Percentiles rank a stretch among this genome's conserved stretches.
Conservation (phyloP, 1,139 yeast species). For the Taphrina populina region DNA sequence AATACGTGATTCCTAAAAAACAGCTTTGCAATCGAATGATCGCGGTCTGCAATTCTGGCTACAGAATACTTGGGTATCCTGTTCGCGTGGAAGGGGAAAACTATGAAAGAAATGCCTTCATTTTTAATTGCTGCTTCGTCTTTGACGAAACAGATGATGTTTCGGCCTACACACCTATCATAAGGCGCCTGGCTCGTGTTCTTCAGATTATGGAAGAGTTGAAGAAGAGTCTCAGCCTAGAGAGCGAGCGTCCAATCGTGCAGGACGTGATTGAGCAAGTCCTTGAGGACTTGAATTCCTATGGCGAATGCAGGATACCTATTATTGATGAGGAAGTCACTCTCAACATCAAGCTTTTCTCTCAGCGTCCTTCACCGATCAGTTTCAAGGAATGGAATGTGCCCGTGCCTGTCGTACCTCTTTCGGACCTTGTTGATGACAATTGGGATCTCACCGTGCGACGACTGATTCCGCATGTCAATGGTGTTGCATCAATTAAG, state of each 20-base stretch:
- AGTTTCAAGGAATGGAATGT: conserved; percentile 71
- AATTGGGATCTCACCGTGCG: conserved; percentile 98
- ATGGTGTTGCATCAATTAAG: conserved; percentile 81
- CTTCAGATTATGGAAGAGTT: conserved; percentile 90
- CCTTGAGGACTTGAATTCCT: conserved; percentile 87
- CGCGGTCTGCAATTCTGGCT: conserved; percentile 67
- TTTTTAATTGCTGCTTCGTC: conserved; percentile 88
- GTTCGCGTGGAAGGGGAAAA: conserved; percentile 71
- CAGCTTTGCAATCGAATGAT: conserved; percentile 80
- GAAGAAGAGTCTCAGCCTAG: conserved; percentile 64
- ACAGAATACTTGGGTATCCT: conserved; percentile 84
- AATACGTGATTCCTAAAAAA: conserved; percentile 90
- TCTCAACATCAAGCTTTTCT: conserved; percentile 87
- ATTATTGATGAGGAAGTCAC: conserved; percentile 77
- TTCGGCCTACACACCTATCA: conserved; percentile 81
- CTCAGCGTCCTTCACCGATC: conserved; percentile 81
- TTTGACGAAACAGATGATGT: conserved; percentile 80
- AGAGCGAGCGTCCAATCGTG: conserved; percentile 44
- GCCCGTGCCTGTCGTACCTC: conserved; percentile 72
- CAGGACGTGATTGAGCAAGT: conserved; percentile 83
- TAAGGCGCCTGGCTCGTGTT: conserved; percentile 81
- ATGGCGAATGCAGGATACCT: conserved; percentile 93
- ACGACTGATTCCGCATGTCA: conserved; percentile 76
- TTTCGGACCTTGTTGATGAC: conserved; percentile 67
- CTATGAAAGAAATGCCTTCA: conserved; percentile 87